phyloP scores from a whole-genome alignment of 768 basidiomycete genomes.

The Fibroporia radiculosa region DNA sequence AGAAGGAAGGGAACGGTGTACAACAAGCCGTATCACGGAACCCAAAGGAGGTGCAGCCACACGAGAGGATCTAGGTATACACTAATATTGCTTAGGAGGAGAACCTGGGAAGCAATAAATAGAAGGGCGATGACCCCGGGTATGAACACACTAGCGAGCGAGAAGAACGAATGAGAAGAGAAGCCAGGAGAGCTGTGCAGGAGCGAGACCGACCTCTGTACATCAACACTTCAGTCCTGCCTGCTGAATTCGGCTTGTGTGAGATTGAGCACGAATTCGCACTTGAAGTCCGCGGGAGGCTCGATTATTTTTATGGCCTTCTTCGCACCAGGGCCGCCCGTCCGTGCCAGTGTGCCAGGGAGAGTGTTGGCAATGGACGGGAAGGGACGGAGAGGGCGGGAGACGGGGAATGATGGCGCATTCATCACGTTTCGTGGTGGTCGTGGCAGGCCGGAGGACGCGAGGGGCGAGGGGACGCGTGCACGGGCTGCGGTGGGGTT shows the following conservation, averaged over 20 bases:
- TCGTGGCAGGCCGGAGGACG: conserved; percentile 30
- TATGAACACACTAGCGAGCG: neutral
- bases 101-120: neutral
- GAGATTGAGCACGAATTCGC: conserved; percentile 68
- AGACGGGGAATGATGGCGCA: conserved; percentile 50
- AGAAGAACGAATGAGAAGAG: neutral
- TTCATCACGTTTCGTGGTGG: conserved; percentile 29
- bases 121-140: neutral
- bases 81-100: neutral
- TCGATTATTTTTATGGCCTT: conserved; percentile 71
- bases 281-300: conserved; percentile 64
- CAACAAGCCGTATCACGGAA: neutral
- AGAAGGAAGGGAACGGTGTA: too few relatives aligned
- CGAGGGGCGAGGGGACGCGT: conserved; percentile 57
- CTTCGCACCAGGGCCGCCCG: conserved; percentile 21
- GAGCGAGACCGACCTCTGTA: neutral
- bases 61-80: neutral
- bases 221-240: conserved; percentile 36
- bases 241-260: conserved; percentile 80
- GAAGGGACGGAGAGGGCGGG: conserved; percentile 75
- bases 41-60: neutral
- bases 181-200: neutral
- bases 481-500: conserved; percentile 14
- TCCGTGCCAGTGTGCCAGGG: conserved; percentile 1
- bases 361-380: conserved; percentile 43